Evolutionary conservation across 2,329 filamentous ascomycete genomes (phyloP), one percentile per base, ranked within the genome.

Genomic region (Colletotrichum camelliae): DNA sequence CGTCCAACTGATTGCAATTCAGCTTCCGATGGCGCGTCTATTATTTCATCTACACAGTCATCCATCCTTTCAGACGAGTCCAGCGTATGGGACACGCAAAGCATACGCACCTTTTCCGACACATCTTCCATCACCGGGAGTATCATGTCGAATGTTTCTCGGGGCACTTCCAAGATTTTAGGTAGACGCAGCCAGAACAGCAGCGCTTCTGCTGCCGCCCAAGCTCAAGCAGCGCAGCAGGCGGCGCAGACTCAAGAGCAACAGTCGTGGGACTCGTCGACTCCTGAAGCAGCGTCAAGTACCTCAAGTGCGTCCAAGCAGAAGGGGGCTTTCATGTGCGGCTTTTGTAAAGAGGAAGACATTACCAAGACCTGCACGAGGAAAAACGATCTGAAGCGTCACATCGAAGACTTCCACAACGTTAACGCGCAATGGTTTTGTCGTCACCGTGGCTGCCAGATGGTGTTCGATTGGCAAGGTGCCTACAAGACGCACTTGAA

Each of bases 401-500:
- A 89, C 69, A 87, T 89, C 39, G 86, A 88, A 70, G 84, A 87
- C 75, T 88, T 88, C 67, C 87, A 89, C 78, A 86, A 87, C 74
- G 86, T 84, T 72, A 86, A 89, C 71, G 84, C 86, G 5, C 85
- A 88, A 74, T 89, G 86, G 86, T 83, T 84, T 65, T 89, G 87
- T 75, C 83, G 85, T 6, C 84, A 87, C 67, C 84, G 83, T 1
- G 85, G 84, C 27, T 89, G 87, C 77, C 80, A 81, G 52, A 84
- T 85, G 83, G 83, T 86, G 8, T 88, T 88, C 77, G 87, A 89
- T 79, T 88, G 86, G 85, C 85, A 87, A 77, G 86, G 84, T 24
- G 87, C 86, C 18, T 88, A 88, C 81, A 87, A 87, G 77, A 84
- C 84, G 6, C 87, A 89, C 76, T 80, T 88, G 60, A 88, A 88